A percentile compares a stretch with the other conserved stretches of the same genome.
Conservation (phyloP, 768 basidiomycete genomes). For the Lentinula lateritia region DNA sequence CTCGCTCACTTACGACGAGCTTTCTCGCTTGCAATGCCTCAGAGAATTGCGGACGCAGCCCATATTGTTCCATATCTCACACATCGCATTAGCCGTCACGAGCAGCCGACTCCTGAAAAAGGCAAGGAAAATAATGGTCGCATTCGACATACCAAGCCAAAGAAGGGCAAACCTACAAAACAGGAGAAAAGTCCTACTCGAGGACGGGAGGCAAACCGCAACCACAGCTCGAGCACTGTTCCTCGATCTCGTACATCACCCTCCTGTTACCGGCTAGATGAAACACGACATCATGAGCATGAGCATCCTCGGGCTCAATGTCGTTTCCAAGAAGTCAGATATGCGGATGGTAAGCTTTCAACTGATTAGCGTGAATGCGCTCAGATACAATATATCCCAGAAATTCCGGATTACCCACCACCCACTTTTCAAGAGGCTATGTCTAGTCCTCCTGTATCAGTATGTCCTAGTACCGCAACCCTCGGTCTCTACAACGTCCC, state of each 20-base stretch:
- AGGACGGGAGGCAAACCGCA: constrained; percentile 36
- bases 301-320: background rate
- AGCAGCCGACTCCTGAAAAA: constrained; percentile 43
- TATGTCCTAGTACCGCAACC: constrained; percentile 34
- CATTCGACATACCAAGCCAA: constrained; percentile 39
- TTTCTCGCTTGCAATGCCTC: constrained; percentile 11
- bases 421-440: constrained; percentile 73
- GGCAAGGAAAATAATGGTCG: constrained; percentile 48
- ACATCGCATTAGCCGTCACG: constrained; percentile 43
- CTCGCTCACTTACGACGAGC: constrained; percentile 6
- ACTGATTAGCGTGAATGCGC: constrained; percentile 14
- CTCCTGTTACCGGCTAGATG: background rate
- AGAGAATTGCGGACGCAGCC: constrained; percentile 44
- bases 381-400: constrained; percentile 1
- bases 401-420: constrained; percentile 61
- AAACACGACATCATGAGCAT: background rate
- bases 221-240: background rate
- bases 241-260: background rate
- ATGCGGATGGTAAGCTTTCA: constrained; percentile 1
- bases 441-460: constrained; percentile 35
- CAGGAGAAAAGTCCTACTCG: constrained; percentile 29
- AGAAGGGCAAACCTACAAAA: constrained; percentile 31
- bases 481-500: constrained; percentile 16
- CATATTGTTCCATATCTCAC: constrained; percentile 54
- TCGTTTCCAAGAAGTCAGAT: background rate